Base-by-base conservation (phyloP, 164 flowering plant species). In the Houttuynia cordata region DNA sequence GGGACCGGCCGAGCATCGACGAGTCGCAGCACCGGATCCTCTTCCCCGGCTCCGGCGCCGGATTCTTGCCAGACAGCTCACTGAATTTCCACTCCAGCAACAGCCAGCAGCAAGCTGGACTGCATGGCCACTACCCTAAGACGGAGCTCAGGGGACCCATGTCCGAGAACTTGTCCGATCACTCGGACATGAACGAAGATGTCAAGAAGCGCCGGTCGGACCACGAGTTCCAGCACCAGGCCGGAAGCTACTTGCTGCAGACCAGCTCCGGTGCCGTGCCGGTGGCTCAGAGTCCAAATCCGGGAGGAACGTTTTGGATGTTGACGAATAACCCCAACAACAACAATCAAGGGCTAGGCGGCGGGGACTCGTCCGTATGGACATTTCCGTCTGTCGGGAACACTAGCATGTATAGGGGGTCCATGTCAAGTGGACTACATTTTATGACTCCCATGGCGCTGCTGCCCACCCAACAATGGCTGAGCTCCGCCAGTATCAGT, bases 251-350 rank as follows among this genome's bases (percentile, higher is more conserved):
- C 55, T 59, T 85, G 71, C 18, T 81, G 67, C 89, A 80, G 67
- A 70, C 88, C 8, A 79, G 71, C 65, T 24, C 86, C 2, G 88
- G 83, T 19, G 58, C 37, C 21, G 65, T 73, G 45, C 78, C 83
- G 45, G 79, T 77, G 0, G 74, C 70, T 55, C 86, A 76, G 23
- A 64, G 75, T 19, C 87, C 80, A 62, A 74, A 78, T 67, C 90
- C 96, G 66, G 82, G 84, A 65, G 82, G 84, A 0, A 81, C 81
- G 42, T 80, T 91, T 63, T 88, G 96, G 96, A 88, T 88, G 98
- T 66, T 91, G 30, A 67, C 94, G 14, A 45, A 45, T 15, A 85
- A 83, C 74, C 74, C 84, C 19, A 77, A 67, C 63, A 76, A 67
- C 63, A 76, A 74, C 64, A 30, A 30, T 30, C 87, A 78, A 67